Percentiles rank a stretch among this genome's conserved stretches.
These are phyloP conservation scores for Xenosphaeropsis pyriputrescens DNA, from an alignment of 2,329 filamentous ascomycete genomes.

Conservation along the genomic window DNA sequence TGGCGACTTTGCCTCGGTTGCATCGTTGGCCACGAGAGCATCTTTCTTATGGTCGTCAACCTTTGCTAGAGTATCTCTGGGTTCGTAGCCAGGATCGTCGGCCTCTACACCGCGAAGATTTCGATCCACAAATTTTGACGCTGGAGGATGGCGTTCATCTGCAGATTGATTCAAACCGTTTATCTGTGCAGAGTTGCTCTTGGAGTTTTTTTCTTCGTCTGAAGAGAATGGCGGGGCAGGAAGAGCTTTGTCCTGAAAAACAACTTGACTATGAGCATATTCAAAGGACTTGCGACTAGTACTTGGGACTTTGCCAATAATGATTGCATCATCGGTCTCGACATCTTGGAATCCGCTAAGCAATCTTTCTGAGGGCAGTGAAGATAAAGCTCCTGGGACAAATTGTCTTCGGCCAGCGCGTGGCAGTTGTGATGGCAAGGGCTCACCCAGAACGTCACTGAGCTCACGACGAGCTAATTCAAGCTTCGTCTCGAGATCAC, in stretches of 20 bases:
- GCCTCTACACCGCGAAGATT: too few species aligned
- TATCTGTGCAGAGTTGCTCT: not conserved
- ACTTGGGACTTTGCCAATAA: slow-evolving; percentile 6
- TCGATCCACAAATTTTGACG: too few species aligned
- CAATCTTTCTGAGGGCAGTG: slow-evolving; percentile 28
- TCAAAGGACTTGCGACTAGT: not conserved
- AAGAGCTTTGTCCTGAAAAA: not conserved
- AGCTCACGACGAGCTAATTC: slow-evolving; percentile 38
- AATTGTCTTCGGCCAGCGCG: slow-evolving; percentile 19
- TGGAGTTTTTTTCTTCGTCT: not conserved
- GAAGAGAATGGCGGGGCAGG: not conserved
- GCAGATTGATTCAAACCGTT: not conserved
- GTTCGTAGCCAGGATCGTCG: too few species aligned
- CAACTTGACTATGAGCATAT: not conserved
- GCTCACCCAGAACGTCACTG: slow-evolving; percentile 27
- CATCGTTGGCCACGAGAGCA: too few species aligned
- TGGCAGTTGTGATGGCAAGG: slow-evolving; percentile 12
- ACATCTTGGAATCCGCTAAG: slow-evolving; percentile 18
- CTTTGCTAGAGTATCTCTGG: too few species aligned
- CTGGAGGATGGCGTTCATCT: not conserved
- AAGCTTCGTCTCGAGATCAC: slow-evolving; percentile 43
- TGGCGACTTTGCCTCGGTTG: too few species aligned
- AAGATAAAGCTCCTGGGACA: slow-evolving; percentile 24
- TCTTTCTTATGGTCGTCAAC: too few species aligned
- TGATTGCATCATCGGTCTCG: slow-evolving; percentile 3